Evolutionary conservation across 192 early-diverging fungal genomes (phyloP).

Genomic region (Backusella sp.): DNA sequence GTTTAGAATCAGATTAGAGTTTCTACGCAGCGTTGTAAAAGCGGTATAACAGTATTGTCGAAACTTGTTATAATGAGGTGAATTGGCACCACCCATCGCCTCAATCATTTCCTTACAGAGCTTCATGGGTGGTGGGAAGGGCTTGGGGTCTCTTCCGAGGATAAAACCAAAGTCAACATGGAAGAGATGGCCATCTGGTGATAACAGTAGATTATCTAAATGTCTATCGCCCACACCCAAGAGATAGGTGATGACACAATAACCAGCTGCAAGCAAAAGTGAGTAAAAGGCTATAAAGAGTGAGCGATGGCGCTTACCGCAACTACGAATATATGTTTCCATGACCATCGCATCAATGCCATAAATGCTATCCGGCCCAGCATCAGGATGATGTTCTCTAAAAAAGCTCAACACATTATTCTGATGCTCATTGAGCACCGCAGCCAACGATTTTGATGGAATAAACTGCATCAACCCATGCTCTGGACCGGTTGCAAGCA

Average conservation of each 20-base stretch:
- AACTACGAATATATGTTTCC: conserved; percentile 96
- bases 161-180: conserved; percentile 99
- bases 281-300: not conserved
- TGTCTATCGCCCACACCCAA: conserved; percentile 98
- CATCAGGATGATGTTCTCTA: conserved; percentile 69
- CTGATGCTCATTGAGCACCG: conserved; percentile 84
- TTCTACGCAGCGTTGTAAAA: conserved; percentile 90
- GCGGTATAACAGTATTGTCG: conserved; percentile 92
- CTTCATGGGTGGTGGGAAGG: conserved; percentile 99
- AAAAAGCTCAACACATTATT: conserved; percentile 82
- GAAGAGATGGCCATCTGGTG: conserved; percentile 85
- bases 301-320: conserved; percentile 53
- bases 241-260: conserved; percentile 98
- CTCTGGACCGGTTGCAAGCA: conserved; percentile 92
- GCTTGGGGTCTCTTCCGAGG: conserved; percentile 97
- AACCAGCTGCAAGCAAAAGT: conserved; percentile 89
- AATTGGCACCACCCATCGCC: conserved; percentile 94
- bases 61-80: conserved; percentile 88
- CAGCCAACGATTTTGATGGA: conserved; percentile 83
- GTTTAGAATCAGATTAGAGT: conserved; percentile 95
- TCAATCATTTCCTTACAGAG: conserved; percentile 99
- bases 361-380: conserved; percentile 53
- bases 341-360: conserved; percentile 75
- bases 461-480: conserved; percentile 97
- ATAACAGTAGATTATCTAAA: conserved; percentile 93